A percentile compares a stretch with the other conserved stretches of the same genome.
These are phyloP conservation scores for Gossypium schwendimanii DNA, from an alignment of 441 rosid genomes.

Conservation along the genomic window DNA sequence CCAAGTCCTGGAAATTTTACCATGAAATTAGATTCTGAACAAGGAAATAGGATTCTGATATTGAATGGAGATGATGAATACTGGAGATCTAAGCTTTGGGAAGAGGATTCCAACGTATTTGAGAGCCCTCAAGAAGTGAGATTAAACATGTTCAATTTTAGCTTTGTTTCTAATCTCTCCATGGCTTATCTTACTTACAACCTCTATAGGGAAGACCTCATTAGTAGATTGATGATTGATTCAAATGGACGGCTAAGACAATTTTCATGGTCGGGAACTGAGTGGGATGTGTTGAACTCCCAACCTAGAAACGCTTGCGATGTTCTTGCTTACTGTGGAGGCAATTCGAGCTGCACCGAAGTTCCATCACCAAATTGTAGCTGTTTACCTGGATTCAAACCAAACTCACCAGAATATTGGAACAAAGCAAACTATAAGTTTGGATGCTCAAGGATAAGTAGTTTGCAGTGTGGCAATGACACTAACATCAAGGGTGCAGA, in stretches of 20 bases:
- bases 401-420: neutral
- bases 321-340: neutral
- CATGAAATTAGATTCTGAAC: neutral
- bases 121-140: neutral
- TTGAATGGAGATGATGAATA: neutral
- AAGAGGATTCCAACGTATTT: neutral
- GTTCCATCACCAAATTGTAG: neutral
- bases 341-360: neutral
- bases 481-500: neutral
- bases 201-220: neutral
- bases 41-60: neutral
- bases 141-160: neutral
- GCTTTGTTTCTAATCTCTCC: neutral
- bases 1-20: constrained; percentile 17
- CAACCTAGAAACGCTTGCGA: neutral
- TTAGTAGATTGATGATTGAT: neutral
- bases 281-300: neutral
- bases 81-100: constrained; percentile 13
- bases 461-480: neutral
- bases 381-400: constrained; percentile 9
- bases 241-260: neutral
- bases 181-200: neutral
- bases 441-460: neutral
- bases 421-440: neutral
- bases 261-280: neutral